phyloP scores from a whole-genome alignment of 2,329 filamentous ascomycete genomes.

The Botrytis aclada region DNA sequence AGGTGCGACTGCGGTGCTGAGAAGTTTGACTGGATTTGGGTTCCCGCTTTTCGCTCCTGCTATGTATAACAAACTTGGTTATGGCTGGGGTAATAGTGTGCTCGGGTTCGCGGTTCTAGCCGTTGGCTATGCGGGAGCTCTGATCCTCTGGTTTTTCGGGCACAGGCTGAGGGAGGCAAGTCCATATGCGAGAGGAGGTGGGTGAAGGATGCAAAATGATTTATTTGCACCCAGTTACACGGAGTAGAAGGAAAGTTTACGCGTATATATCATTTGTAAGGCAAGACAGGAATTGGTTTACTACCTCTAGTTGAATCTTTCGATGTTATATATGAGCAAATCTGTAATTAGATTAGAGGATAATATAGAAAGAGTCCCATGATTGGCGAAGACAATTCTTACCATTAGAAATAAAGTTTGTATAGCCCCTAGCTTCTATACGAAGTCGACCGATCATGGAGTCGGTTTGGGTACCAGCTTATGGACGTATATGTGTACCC shows the following conservation, averaged over 20 bases:
- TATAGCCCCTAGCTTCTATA: background rate
- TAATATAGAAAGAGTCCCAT: background rate
- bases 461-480: background rate
- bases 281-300: background rate
- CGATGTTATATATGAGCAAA: background rate
- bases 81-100: slow-evolving; percentile 47
- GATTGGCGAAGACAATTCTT: background rate
- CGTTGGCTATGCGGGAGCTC: background rate
- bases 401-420: background rate
- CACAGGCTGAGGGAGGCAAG: background rate
- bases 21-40: slow-evolving; percentile 26
- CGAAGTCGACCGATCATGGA: background rate
- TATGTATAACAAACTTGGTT: slow-evolving; percentile 38
- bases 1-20: slow-evolving; percentile 35
- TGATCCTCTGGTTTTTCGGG: background rate
- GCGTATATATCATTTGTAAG: background rate
- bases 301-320: background rate
- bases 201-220: background rate
- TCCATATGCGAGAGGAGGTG: background rate
- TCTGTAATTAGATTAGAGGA: background rate
- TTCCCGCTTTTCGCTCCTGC: slow-evolving; percentile 26
- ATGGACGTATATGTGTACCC: background rate
- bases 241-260: background rate
- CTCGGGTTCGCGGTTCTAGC: background rate
- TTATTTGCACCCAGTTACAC: background rate